phyloP scores from a whole-genome alignment of 2,329 filamentous ascomycete genomes.

The Fusarium pseudoanthophilum region DNA sequence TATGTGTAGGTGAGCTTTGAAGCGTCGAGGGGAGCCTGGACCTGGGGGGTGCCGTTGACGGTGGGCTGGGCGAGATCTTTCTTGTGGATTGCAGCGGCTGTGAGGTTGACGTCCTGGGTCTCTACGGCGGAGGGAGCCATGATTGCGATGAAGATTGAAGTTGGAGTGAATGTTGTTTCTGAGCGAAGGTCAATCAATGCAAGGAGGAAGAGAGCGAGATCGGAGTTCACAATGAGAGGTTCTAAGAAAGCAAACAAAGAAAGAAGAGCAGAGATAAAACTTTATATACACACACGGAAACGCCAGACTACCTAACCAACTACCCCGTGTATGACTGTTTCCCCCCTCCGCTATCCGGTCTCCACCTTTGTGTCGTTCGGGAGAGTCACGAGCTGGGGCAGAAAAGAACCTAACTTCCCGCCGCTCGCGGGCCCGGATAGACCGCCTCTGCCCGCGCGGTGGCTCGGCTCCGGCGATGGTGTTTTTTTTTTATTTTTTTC shows the following conservation, averaged over 20 bases:
- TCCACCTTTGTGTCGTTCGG: slow-evolving; percentile 14
- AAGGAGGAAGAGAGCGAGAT: slow-evolving; percentile 3
- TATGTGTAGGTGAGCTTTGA: slow-evolving; percentile 68
- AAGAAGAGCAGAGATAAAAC: not conserved
- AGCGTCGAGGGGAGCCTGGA: slow-evolving; percentile 69
- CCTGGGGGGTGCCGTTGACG: slow-evolving; percentile 51
- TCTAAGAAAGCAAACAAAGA: not conserved
- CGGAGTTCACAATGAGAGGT: not conserved
- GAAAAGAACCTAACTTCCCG: slow-evolving; percentile 15
- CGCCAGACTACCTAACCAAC: not conserved
- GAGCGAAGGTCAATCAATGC: not conserved
- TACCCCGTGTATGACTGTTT: slow-evolving; percentile 1
- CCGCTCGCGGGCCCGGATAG: slow-evolving; percentile 33
- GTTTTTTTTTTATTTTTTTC: not conserved
- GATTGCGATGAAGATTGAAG: not conserved
- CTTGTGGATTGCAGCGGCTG: slow-evolving; percentile 62
- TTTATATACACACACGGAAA: slow-evolving; percentile 21
- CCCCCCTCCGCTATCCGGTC: not conserved
- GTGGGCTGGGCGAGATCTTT: slow-evolving; percentile 55
- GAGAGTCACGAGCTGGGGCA: slow-evolving; percentile 13
- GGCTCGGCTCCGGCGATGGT: slow-evolving; percentile 37
- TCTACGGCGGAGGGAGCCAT: slow-evolving; percentile 61
- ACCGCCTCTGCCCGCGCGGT: slow-evolving; percentile 44
- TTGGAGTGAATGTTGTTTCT: not conserved
- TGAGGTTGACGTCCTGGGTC: slow-evolving; percentile 62